A percentile compares a stretch with the other conserved stretches of the same genome.
These are phyloP conservation scores for Coemansia sp. DNA, from an alignment of 192 early-diverging fungal genomes.

Conservation along the genomic window DNA sequence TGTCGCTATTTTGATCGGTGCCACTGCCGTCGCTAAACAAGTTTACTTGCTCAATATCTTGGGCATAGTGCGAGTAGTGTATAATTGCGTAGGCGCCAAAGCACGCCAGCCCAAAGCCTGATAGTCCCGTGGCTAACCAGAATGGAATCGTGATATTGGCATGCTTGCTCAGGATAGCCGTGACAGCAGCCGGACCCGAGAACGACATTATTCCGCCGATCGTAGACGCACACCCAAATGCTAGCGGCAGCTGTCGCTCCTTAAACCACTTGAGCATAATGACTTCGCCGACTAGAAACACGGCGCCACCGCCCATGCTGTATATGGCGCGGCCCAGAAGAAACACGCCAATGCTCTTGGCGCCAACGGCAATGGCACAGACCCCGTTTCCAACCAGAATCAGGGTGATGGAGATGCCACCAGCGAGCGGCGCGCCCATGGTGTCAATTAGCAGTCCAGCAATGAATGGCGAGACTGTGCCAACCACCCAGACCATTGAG, in stretches of 20 bases:
- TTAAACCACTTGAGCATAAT: conserved; percentile 55
- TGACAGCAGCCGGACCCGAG: conserved; percentile 38
- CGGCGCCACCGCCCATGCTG: conserved; percentile 45
- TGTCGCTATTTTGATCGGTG: too few species aligned
- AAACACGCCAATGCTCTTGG: conserved; percentile 28
- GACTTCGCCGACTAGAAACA: conserved; percentile 51
- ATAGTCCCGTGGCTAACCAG: conserved; percentile 55
- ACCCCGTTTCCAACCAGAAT: conserved; percentile 43
- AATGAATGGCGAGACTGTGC: conserved; percentile 48
- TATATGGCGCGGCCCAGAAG: conserved; percentile 48
- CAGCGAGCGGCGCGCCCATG: conserved; percentile 47
- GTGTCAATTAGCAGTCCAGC: conserved; percentile 53
- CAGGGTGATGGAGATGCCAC: conserved; percentile 30
- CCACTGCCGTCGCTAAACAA: too few species aligned
- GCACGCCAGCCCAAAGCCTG: conserved; percentile 48
- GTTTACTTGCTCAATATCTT: conserved; percentile 14
- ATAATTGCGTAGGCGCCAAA: conserved; percentile 51
- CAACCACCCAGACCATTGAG: conserved; percentile 50
- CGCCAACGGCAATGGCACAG: conserved; percentile 36
- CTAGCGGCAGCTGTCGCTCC: conserved; percentile 38
- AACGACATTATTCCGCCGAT: conserved; percentile 45
- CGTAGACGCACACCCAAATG: conserved; percentile 42
- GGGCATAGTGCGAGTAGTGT: conserved; percentile 46
- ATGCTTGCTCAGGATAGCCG: conserved; percentile 31
- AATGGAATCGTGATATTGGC: conserved; percentile 40